Evolutionary conservation across 331 rosid species (phyloP), one percentile per base, ranked within the genome.

Genomic region (Malus hybrid): DNA sequence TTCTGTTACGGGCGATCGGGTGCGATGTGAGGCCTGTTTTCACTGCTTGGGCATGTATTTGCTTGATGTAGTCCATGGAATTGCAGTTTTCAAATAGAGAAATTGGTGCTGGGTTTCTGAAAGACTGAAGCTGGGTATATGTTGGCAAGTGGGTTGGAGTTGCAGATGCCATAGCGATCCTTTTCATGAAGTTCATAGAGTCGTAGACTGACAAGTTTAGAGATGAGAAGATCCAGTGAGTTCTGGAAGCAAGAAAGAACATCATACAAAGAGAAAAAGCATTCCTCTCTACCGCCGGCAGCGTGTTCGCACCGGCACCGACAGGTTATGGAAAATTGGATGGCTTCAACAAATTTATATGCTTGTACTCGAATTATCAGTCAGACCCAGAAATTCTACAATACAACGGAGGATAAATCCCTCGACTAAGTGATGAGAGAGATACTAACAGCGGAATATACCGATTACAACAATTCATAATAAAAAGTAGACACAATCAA

Each of bases 51-150:
- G 93, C 90, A 76, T 88, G 93, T 60, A 88, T 82, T 86, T 91
- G 95, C 85, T 84, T 89, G 69, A 93, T 78, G 13, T 86, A 91
- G 39, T 86, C 74, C 89, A 86, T 86, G 80, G 92, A 87, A 29
- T 84, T 81, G 86, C 93, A 90, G 57, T 61, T 78, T 68, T 85
- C 81, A 48, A 91, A 74, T 68, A 88, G 75, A 63, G 68, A 46
- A 66, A 80, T 39, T 14, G 78, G 75, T 19, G 48, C 13, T 3
- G 72, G 79, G 60, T 80, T 82, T 69, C 68, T 75, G 44, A 63
- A 72, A 29, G 72, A 57, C 7, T 57, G 83, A 34, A 19, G 46
- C 52, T 48, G 78, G 66, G 53, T 15, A 9, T 73, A 72, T 42
- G 83, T 56, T 44, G 75, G 39, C 67, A 56, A 55, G 60, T 70